Percentiles rank a stretch among this genome's conserved stretches.
Conservation (phyloP, 2,329 filamentous ascomycete genomes). For the Dothideomycetes sp. region DNA sequence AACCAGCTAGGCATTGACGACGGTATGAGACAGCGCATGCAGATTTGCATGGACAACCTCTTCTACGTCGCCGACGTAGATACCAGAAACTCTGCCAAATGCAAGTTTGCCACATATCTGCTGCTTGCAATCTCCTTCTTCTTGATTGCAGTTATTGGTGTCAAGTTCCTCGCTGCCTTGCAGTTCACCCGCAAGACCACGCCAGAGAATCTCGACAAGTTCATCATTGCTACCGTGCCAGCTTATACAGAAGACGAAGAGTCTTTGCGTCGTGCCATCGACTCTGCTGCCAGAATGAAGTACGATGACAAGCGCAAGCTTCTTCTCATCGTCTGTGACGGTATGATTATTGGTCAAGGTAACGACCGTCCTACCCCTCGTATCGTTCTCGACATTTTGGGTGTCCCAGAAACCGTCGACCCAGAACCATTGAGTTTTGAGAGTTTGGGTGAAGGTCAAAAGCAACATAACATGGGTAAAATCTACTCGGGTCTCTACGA, state of each 20-base stretch:
- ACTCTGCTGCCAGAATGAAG: conserved; percentile 87
- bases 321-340: conserved; percentile 84
- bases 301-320: conserved; percentile 99
- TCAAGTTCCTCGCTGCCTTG: conserved; percentile 95
- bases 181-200: conserved; percentile 88
- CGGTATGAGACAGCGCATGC: conserved; percentile 57
- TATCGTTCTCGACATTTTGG: conserved; percentile 93
- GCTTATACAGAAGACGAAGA: conserved; percentile 99
- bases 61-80: conserved; percentile 92
- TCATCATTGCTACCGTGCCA: conserved; percentile 94
- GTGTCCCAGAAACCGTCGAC: conserved; percentile 86
- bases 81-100: conserved; percentile 75
- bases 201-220: conserved; percentile 95
- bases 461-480: conserved; percentile 99
- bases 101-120: conserved; percentile 82
- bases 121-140: conserved; percentile 76
- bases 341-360: conserved; percentile 98
- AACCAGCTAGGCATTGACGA: conserved; percentile 54
- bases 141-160: conserved; percentile 70
- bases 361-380: conserved; percentile 92
- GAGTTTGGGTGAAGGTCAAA: conserved; percentile 86
- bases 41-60: conserved; percentile 79
- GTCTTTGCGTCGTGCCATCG: conserved; percentile 89
- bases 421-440: conserved; percentile 96
- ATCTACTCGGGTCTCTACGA: conserved; percentile 97